Base-by-base conservation (phyloP, 257 asterid species). In the Gentiana dahurica region DNA sequence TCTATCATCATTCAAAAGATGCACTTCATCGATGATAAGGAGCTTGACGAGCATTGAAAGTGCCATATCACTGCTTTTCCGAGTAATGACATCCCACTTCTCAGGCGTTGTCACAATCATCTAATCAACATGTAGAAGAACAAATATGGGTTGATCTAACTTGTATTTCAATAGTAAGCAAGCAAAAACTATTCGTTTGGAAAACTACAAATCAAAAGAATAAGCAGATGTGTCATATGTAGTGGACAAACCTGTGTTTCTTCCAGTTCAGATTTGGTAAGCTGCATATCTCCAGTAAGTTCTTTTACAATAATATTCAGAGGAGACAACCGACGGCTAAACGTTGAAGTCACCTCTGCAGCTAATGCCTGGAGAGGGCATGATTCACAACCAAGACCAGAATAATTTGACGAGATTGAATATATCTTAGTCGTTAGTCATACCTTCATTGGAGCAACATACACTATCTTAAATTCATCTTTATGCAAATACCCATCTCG, bases 381-480 rank as follows among this genome's bases (percentile, higher is more conserved):
- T 51, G 24, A 11, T 44, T 15, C 2, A 51, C 45, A 15, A 55
- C 39, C 39, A 49, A 47, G 35, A 35, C 53, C 51, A 8, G 43
- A 43, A 51, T 13, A 38, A 48, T 61, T 38, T n/a, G 48, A 57
- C 63, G 8, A 55, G 13, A 55, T 49, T 32, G 37, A 55, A 58
- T 50, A 55, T 53, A 5, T 54, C 15, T 41, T 52, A 34, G 3
- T n/a, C 55, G 59, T 54, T 57, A 63, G 44, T 34, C 34, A 53
- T 74, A 87, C 98, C 98, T 91, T 91, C 98, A 91, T 91, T 3
- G 98, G 98, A 72, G 98, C 97, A 78, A 91, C 98, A 71, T 91
- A 91, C 61, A 91, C 94, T 71, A 91, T 91, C 84, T 91, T 91
- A 82, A 91, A 91, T 76, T 91, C 88, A 69, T 83, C 86, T 75